Percentiles rank a stretch among this genome's conserved stretches.
Conservation (phyloP, 2,329 filamentous ascomycete species). For the Xylariaceae sp. region DNA sequence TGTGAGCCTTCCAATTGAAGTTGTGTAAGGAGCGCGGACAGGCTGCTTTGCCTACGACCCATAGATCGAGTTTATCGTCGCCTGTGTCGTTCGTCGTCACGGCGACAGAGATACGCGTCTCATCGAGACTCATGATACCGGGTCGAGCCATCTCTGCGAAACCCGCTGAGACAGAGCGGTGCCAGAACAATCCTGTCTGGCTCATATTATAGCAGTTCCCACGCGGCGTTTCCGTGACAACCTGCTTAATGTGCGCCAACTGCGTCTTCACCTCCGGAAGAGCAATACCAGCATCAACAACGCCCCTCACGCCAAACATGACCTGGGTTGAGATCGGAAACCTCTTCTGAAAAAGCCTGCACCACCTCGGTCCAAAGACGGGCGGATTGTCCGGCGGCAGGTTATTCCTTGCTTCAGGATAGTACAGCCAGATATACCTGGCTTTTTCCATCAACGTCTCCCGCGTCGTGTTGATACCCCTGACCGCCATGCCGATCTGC, state of each 20-base stretch:
- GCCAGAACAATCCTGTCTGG: background rate
- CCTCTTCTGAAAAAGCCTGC: background rate
- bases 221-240: background rate
- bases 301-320: background rate
- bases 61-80: background rate
- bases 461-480: background rate
- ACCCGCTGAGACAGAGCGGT: background rate
- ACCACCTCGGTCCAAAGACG: background rate
- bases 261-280: background rate
- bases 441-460: background rate
- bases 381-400: background rate
- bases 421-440: background rate
- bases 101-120: background rate
- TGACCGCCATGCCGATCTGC: background rate
- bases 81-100: background rate
- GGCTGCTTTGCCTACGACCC: background rate
- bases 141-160: background rate
- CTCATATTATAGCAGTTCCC: background rate
- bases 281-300: background rate
- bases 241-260: background rate
- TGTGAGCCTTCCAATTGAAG: background rate
- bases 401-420: background rate
- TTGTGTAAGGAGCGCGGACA: background rate
- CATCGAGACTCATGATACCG: background rate
- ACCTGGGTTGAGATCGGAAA: background rate